These are phyloP conservation scores for Myochromella boudieri DNA, from an alignment of 768 basidiomycete genomes.

Conservation along the genomic window DNA sequence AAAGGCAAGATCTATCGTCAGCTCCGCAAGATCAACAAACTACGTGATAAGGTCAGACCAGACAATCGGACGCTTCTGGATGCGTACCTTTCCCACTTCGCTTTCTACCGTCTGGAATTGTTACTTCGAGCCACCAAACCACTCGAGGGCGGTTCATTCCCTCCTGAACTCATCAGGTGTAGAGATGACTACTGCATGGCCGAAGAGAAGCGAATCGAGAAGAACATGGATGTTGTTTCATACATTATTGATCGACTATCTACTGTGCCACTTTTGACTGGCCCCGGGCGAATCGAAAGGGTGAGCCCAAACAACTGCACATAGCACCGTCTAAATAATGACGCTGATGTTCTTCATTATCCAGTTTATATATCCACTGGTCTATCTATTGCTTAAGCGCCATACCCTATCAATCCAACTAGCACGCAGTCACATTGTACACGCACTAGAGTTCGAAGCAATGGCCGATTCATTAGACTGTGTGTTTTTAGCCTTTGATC, in stretches of 20 bases:
- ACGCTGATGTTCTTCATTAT: no score
- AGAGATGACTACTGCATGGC: background rate
- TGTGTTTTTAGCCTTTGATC: background rate
- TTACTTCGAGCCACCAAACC: background rate
- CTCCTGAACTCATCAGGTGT: background rate
- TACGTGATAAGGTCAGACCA: background rate
- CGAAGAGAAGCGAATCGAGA: background rate
- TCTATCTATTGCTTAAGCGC: constrained; percentile 2
- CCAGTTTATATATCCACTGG: constrained; percentile 6
- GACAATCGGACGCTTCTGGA: background rate
- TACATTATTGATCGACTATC: background rate
- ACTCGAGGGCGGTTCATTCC: no score
- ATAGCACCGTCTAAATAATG: background rate
- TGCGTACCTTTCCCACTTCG: background rate
- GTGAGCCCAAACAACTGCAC: background rate
- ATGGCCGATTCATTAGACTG: background rate
- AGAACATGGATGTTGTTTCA: background rate
- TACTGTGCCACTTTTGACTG: background rate
- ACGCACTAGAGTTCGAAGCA: background rate
- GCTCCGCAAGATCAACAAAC: background rate
- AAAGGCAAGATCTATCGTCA: background rate
- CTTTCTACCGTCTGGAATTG: background rate
- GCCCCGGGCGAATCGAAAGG: background rate
- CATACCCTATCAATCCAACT: background rate
- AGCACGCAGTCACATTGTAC: background rate